Evolutionary conservation across 116 monocot genomes (phyloP), one percentile per base, ranked within the genome.

Genomic region (Posidonia oceanica): DNA sequence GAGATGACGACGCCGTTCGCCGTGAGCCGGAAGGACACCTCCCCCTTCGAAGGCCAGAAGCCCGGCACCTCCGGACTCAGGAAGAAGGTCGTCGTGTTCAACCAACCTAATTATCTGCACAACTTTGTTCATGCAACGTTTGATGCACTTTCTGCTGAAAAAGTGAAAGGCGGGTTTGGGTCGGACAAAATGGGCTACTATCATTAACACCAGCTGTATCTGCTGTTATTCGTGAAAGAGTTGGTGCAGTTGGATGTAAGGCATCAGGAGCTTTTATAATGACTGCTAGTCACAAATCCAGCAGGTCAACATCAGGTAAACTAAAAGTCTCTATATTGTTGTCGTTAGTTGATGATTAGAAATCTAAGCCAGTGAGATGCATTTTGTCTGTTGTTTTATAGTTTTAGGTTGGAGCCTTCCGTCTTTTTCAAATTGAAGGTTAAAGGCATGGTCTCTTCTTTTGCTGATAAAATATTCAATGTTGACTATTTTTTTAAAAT

Each of bases 161-260:
- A 87, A 80, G 91, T 94, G 68, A 82, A 78, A 80, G 94, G 91
- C 91, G 89, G 77, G 77, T 98, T 65, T 98, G 97, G 97, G 75
- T 98, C 80, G 97, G 87, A 63, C 83, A 89, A 78, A 80, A 92
- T 84, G 89, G 97, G 66, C 74, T 98, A 40, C 78, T 98, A n/a
- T 98, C 97, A n/a, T n/a, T n/a, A 36, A 98, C 97, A 61, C 92
- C 97, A 68, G 93, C 97, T 58, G 93, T 98, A 54, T 98, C 97
- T 54, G 79, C 76, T 87, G 89, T 98, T n/a, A 98, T 98, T 51
- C 92, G 97, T 76, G 97, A 98, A 80, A 87, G 97, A 89, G 77
- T 87, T 76, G 93, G 82, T 79, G 87, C 85, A 75, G 97, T 90
- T 87, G 97, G 92, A 78, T 84, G 92, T 58, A 97, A 90, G 81